Base-by-base conservation (phyloP, 2,329 filamentous ascomycete species). In the Fusarium tjaetaba region DNA sequence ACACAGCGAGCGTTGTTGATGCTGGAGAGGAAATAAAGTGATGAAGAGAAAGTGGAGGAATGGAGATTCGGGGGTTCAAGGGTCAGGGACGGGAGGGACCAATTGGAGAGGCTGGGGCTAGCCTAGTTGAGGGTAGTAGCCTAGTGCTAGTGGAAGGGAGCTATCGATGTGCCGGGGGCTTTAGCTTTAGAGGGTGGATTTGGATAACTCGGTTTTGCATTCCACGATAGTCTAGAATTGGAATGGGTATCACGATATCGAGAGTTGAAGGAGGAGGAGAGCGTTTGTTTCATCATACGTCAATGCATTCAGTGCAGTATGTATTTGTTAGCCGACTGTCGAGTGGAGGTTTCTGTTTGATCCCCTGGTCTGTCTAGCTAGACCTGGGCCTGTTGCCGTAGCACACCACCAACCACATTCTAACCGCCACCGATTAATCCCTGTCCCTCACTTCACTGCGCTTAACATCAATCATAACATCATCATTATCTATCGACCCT, bases 21-120 rank as follows among this genome's bases (percentile, higher is more conserved):
- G 64, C 38, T 45, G 60, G 51, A 55, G 68, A 66, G 55, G 67
- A 65, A 64, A 46, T 39, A 49, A 43, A 52, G 56, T 39, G 58
- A 70, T 41, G 48, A 71, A 67, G 30, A 65, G 66, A 70, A 60
- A 70, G 67, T 70, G 59, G 66, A 65, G 48, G 59, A 43, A 67
- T 71, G 48, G 61, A 32, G 48, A 48, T 26, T 70, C 30, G 41
- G 45, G 45, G 16, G 36, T 38, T n/a, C 26, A 60, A 53, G 67
- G 61, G 46, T 38, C 34, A 18, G 20, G n/a, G 20, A 9, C 11
- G 26, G 32, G 18, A 22, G 13, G 36, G 24, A 26, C 70, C 70
- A 73, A 71, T 72, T 22, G 42, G 36, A 61, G 18, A 18, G 30
- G 11, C 9, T 11, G 10, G 7, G 22, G n/a, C 67, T 71, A 71